Percentiles rank a stretch among this genome's conserved stretches.
These are phyloP conservation scores for Apiospora malaysiana DNA, from an alignment of 2,329 filamentous ascomycete genomes.

Conservation along the genomic window DNA sequence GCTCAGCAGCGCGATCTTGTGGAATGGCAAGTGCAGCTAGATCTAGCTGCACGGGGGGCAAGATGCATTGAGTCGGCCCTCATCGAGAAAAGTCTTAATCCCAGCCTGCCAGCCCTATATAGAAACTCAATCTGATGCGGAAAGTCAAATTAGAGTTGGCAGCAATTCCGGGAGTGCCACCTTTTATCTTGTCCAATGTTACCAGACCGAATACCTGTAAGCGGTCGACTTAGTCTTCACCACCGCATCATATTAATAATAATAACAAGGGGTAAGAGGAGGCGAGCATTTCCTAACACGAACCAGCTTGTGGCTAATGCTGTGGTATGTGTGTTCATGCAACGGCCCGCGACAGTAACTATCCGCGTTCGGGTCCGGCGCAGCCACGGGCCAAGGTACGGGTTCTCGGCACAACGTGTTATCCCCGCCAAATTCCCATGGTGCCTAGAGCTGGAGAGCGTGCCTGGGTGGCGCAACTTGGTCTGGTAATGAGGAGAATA, in stretches of 20 bases:
- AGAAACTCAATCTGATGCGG: neutral
- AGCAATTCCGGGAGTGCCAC: neutral
- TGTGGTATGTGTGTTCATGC: neutral
- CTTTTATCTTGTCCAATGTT: neutral
- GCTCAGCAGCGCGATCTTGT: neutral
- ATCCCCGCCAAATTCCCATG: neutral
- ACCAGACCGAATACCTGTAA: neutral
- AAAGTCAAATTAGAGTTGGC: neutral
- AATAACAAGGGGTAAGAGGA: neutral
- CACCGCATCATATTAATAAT: neutral
- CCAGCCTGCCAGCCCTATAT: too few relatives aligned
- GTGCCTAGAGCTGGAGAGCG: neutral
- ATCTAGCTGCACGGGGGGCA: neutral
- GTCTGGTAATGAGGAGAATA: neutral
- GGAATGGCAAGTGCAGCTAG: neutral
- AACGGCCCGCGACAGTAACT: neutral
- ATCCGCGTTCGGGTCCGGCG: neutral
- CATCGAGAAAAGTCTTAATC: too few relatives aligned
- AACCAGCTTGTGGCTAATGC: neutral
- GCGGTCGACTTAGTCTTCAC: neutral
- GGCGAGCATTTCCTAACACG: neutral
- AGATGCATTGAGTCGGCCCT: too few relatives aligned
- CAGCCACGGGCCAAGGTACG: neutral
- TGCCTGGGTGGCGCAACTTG: neutral
- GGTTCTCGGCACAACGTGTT: neutral